Base-by-base conservation (phyloP, 176 grass and related monocot species). In the Rhynchospora tenuis region DNA sequence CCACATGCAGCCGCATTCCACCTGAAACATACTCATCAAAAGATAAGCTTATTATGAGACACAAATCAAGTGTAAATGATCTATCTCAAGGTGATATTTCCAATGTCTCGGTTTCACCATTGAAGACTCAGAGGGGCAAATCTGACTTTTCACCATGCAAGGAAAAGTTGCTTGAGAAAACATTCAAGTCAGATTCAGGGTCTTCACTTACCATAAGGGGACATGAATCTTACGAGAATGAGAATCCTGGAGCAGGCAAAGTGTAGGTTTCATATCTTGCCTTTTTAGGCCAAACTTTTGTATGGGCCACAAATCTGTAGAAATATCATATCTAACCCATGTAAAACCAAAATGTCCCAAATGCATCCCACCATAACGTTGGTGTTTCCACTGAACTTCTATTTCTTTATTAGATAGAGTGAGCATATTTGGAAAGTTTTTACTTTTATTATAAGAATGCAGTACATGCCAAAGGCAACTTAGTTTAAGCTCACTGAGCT, bases 381-480 rank as follows among this genome's bases (percentile, higher is more conserved):
- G 29, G 29, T 17, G 29, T 68, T 42, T 68, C 78, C 78, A 31
- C 33, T 9, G 42, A 83, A 64, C 62, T 78, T 78, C 82, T 87
- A 89, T 73, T 87, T 78, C 27, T 43, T 26, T 57, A 61, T 82
- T 19, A n/a, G 85, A 59, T 83, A 67, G 33, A 38, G 5, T 38
- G 33, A 38, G 33, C 33, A 38, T 38, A 4, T 38, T 38, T 38
- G 33, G 33, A 38, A 38, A 38, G 33, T 38, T 38, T 38, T 4
- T 4, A 38, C 33, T 38, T 38, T 38, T 38, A 38, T 38, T 38
- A 38, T 38, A 38, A 38, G 33, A 38, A 38, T 38, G 33, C 33
- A 38, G 33, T 38, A 38, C 46, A 79, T 46, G 23, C 38, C 66
- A 42, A 63, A 38, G 33, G 33, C 33, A 38, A 38, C 33, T 38